Evolutionary conservation across 1,139 yeast species (phyloP).

Genomic region (Saccharomyces uvarum): DNA sequence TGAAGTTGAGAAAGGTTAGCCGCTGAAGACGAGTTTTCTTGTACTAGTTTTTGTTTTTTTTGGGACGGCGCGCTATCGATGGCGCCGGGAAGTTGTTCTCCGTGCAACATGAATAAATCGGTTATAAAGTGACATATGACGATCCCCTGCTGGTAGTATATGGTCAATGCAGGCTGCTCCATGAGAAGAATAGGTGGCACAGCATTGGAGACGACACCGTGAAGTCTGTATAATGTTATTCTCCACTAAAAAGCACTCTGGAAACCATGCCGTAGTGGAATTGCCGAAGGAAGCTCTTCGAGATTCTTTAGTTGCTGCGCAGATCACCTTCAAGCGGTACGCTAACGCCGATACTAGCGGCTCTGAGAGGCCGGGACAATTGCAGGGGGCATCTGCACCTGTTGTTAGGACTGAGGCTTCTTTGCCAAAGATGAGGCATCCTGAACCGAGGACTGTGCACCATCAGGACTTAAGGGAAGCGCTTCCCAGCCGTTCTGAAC

Average conservation of each 20-base stretch:
- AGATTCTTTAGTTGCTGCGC: slow-evolving; percentile 23
- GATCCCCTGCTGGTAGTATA: background rate
- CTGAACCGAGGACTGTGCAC: background rate
- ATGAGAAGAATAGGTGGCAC: background rate
- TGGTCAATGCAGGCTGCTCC: background rate
- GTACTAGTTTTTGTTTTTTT: background rate
- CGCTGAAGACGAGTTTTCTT: background rate
- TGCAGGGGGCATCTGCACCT: background rate
- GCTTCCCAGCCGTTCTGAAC: background rate
- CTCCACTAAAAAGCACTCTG: slow-evolving; percentile 7
- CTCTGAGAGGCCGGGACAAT: background rate
- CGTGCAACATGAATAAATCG: background rate
- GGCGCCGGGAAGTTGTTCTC: background rate
- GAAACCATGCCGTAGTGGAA: slow-evolving; percentile 4
- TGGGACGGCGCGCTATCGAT: slow-evolving; percentile 1
- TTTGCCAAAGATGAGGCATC: background rate
- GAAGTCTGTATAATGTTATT: slow-evolving; percentile 4
- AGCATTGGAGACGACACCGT: background rate
- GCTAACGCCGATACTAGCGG: slow-evolving; percentile 1
- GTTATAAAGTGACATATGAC: background rate
- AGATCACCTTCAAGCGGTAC: slow-evolving; percentile 22
- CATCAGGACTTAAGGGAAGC: background rate
- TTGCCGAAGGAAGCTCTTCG: slow-evolving; percentile 10
- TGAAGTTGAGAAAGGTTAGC: background rate
- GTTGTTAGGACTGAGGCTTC: background rate